Conservation (phyloP, 2,329 filamentous ascomycete genomes). For the Capronia epimyces region DNA sequence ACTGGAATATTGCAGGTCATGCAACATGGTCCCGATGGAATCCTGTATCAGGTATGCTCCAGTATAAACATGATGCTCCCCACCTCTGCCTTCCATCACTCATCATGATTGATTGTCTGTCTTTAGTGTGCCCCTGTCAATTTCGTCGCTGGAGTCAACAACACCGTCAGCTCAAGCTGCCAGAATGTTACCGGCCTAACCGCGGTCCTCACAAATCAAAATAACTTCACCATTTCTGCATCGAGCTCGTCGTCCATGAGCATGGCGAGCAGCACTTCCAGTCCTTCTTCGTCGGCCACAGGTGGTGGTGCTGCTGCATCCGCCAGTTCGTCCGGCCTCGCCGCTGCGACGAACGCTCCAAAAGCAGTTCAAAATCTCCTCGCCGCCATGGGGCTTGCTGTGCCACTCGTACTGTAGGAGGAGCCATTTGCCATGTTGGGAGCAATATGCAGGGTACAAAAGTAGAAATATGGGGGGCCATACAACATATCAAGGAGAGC, state of each 20-base stretch:
- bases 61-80: background rate
- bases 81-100: too few relatives aligned
- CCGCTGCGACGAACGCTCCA: conserved; percentile 7
- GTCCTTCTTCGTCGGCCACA: conserved; percentile 5
- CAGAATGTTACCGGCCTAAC: conserved; percentile 54
- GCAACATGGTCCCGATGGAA: conserved; percentile 20
- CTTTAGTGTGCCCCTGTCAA: conserved; percentile 25
- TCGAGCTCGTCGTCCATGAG: conserved; percentile 7
- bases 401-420: conserved; percentile 9
- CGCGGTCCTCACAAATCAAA: conserved; percentile 31
- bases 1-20: conserved; percentile 20
- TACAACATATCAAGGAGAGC: too few relatives aligned
- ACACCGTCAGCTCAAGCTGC: conserved; percentile 44
- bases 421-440: too few relatives aligned
- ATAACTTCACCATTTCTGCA: conserved; percentile 17
- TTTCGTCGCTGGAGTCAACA: conserved; percentile 21
- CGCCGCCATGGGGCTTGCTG: conserved; percentile 8
- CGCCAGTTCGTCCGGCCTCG: conserved; percentile 7
- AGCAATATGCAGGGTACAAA: too few relatives aligned
- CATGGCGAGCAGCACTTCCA: background rate
- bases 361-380: conserved; percentile 9
- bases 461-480: too few relatives aligned
- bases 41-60: conserved; percentile 24
- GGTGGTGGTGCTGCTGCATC: conserved; percentile 8
- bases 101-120: too few relatives aligned